Conservation (phyloP, 257 asterid genomes). For the Echium plantagineum region DNA sequence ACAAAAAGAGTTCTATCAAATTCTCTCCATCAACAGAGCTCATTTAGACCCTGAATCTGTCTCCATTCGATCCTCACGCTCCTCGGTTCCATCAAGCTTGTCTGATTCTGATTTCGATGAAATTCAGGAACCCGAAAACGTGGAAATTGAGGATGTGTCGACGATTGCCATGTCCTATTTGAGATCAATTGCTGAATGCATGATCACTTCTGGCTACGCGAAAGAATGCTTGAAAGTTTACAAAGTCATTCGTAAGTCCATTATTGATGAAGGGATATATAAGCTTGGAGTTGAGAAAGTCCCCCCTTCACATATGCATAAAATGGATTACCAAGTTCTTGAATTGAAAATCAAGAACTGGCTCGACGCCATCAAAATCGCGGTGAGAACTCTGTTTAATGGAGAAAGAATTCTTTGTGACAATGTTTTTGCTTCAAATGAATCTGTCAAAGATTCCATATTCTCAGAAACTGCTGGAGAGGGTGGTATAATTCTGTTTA, state of each 20-base stretch:
- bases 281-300: slow-evolving; percentile 60
- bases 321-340: slow-evolving; percentile 46
- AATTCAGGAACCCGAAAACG: slow-evolving; percentile 22
- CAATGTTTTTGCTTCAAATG: slow-evolving; percentile 50
- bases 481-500: slow-evolving; percentile 51
- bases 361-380: slow-evolving; percentile 33
- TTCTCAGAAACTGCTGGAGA: slow-evolving; percentile 49
- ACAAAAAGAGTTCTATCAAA: slow-evolving; percentile 83
- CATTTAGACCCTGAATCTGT: slow-evolving; percentile 78
- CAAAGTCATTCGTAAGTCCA: slow-evolving; percentile 62
- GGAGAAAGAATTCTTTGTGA: slow-evolving; percentile 71
- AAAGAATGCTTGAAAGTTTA: slow-evolving; percentile 66
- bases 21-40: slow-evolving; percentile 67
- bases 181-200: slow-evolving; percentile 63
- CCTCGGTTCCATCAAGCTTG: slow-evolving; percentile 39
- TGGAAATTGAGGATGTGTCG: slow-evolving; percentile 52
- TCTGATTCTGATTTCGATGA: slow-evolving; percentile 44
- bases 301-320: slow-evolving; percentile 32
- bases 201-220: slow-evolving; percentile 63
- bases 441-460: slow-evolving; percentile 52
- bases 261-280: slow-evolving; percentile 64
- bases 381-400: slow-evolving; percentile 40
- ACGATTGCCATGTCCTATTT: slow-evolving; percentile 48
- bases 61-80: slow-evolving; percentile 49
- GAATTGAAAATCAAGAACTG: slow-evolving; percentile 39